Conservation (phyloP, 306 rosid genomes). For the Boehmeria nivea region DNA sequence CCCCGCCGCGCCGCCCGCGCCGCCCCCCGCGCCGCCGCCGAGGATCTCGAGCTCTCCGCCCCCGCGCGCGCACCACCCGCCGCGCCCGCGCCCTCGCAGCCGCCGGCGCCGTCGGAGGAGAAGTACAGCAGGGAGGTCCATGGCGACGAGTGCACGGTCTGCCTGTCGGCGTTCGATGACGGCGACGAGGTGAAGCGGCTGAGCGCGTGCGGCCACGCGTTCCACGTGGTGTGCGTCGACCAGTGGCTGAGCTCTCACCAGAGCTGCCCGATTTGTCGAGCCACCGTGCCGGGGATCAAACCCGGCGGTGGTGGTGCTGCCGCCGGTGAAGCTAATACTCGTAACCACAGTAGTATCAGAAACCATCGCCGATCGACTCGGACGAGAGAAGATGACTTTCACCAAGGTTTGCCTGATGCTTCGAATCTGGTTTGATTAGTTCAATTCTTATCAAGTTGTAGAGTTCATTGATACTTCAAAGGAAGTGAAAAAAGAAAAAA, state of each 20-base stretch:
- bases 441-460: background rate
- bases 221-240: slow-evolving; percentile 58
- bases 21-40: slow-evolving; percentile 20
- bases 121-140: slow-evolving; percentile 43
- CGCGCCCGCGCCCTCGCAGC: background rate
- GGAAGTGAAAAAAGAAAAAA: no score
- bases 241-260: slow-evolving; percentile 58
- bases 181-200: slow-evolving; percentile 64
- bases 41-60: slow-evolving; percentile 16
- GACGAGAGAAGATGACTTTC: slow-evolving; percentile 27
- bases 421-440: slow-evolving; percentile 29
- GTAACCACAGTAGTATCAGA: background rate
- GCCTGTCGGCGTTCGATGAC: slow-evolving; percentile 52
- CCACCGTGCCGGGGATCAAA: slow-evolving; percentile 22
- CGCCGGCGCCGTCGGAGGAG: slow-evolving; percentile 10
- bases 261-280: slow-evolving; percentile 76
- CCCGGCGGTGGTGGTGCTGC: slow-evolving; percentile 41
- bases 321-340: no score
- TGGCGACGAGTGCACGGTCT: slow-evolving; percentile 71
- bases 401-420: slow-evolving; percentile 40
- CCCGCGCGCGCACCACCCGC: slow-evolving; percentile 6
- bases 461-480: no score
- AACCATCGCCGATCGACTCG: background rate
- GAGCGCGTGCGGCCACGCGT: slow-evolving; percentile 60
- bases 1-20: slow-evolving; percentile 34